Evolutionary conservation across 192 early-diverging fungal genomes (phyloP).

Genomic region (Coemansia javaensis): DNA sequence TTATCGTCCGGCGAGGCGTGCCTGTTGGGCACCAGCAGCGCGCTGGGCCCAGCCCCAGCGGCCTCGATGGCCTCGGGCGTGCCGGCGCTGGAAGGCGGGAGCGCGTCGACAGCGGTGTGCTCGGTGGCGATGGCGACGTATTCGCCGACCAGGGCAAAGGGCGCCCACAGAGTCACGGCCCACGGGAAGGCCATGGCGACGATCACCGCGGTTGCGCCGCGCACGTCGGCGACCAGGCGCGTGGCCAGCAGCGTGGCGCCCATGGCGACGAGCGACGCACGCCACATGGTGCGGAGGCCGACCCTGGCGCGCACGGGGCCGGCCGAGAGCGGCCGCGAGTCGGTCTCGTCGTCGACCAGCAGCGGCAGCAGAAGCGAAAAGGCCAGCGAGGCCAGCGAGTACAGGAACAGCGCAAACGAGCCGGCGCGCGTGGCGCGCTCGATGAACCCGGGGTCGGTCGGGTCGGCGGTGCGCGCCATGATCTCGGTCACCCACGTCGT

Average conservation of each 20-base stretch:
- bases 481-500: constrained; percentile 49
- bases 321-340: neutral
- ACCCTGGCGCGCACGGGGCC: constrained; percentile 1
- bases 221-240: constrained; percentile 56
- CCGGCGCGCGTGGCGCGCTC: constrained; percentile 73
- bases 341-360: constrained; percentile 20
- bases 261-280: constrained; percentile 64
- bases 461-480: constrained; percentile 23
- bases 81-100: too few relatives aligned
- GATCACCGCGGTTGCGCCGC: constrained; percentile 62
- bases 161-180: constrained; percentile 86
- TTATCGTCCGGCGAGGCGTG: constrained; percentile 1
- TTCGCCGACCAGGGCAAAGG: constrained; percentile 84
- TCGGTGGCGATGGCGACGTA: constrained; percentile 31
- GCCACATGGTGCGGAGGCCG: constrained; percentile 60
- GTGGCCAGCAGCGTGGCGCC: constrained; percentile 62
- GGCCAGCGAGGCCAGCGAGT: constrained; percentile 68
- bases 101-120: neutral
- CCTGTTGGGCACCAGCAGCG: neutral
- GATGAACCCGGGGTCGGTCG: constrained; percentile 32
- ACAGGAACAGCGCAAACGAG: constrained; percentile 81
- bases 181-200: constrained; percentile 77
- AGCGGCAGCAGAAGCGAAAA: constrained; percentile 31
- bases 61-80: too few relatives aligned
- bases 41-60: too few relatives aligned